Evolutionary conservation across 768 basidiomycete genomes (phyloP).

Genomic region (Punctularia strigosozonata): DNA sequence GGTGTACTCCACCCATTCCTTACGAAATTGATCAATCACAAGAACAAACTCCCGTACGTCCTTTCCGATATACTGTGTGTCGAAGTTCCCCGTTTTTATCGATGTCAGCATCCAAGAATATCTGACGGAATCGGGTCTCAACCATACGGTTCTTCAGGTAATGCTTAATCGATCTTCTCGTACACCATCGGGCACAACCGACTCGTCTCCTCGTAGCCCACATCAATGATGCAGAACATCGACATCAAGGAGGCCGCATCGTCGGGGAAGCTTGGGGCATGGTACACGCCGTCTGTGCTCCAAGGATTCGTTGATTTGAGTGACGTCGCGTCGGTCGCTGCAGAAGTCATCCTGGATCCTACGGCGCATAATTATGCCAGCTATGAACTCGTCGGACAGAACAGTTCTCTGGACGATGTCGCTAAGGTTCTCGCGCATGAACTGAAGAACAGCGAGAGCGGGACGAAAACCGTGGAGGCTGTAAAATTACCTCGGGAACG

Average conservation of each 20-base stretch:
- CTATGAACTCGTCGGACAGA: conserved; percentile 23
- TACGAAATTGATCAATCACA: conserved; percentile 18
- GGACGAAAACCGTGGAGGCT: background rate
- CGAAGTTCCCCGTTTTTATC: background rate
- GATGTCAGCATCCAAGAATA: conserved; percentile 21
- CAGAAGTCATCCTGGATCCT: conserved; percentile 16
- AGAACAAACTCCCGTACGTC: conserved; percentile 12
- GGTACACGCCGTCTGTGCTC: conserved; percentile 14
- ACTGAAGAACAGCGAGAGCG: conserved; percentile 9
- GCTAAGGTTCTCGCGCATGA: conserved; percentile 10
- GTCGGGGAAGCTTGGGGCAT: conserved; percentile 9
- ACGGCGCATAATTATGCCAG: conserved; percentile 18
- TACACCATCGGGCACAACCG: background rate
- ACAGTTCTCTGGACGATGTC: conserved; percentile 18
- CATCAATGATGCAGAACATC: conserved; percentile 23
- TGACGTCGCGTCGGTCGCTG: conserved; percentile 18
- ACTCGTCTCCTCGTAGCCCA: conserved; percentile 12
- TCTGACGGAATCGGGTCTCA: conserved; percentile 22
- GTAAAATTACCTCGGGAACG: conserved; percentile 3
- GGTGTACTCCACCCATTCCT: conserved; percentile 20
- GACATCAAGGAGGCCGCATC: conserved; percentile 5
- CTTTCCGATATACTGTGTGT: background rate
- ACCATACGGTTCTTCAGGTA: conserved; percentile 24
- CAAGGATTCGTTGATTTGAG: conserved; percentile 23
- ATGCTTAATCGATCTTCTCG: conserved; percentile 2